Conservation (phyloP, 345 rosid species). For the Salix suchowensis region DNA sequence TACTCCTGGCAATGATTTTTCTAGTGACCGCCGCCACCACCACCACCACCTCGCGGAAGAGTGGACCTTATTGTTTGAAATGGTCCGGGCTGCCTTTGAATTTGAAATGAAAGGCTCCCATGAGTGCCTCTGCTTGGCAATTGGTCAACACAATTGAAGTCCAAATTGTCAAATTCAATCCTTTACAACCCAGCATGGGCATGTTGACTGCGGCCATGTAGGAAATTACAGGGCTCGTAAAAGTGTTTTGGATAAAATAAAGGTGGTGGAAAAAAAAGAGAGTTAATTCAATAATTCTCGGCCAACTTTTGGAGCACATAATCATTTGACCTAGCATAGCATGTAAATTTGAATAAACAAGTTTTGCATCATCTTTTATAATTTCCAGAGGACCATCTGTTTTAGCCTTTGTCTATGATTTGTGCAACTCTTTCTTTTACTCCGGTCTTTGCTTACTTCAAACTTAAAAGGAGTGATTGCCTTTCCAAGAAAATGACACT, state of each 20-base stretch:
- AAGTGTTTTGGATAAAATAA: slow-evolving; percentile 10
- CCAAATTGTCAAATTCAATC: background rate
- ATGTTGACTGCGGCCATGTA: background rate
- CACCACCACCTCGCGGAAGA: background rate
- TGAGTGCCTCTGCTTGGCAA: background rate
- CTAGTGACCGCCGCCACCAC: too few species aligned
- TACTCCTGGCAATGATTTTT: too few species aligned
- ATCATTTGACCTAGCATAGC: slow-evolving; percentile 22
- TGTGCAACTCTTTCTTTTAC: background rate
- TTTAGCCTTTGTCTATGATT: background rate
- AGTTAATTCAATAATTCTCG: slow-evolving; percentile 7
- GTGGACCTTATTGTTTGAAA: background rate
- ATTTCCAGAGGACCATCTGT: background rate
- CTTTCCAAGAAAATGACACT: slow-evolving; percentile 13
- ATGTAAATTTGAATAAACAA: background rate
- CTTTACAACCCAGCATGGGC: background rate
- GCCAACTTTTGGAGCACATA: slow-evolving; percentile 29
- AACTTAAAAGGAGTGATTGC: slow-evolving; percentile 14
- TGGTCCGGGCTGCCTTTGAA: background rate
- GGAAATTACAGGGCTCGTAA: slow-evolving; percentile 2
- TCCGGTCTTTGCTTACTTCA: background rate
- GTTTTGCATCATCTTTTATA: background rate
- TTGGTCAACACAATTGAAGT: background rate
- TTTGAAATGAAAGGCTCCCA: background rate
- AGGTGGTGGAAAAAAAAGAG: background rate